phyloP scores from a whole-genome alignment of 2,329 filamentous ascomycete species.

The Onygenales sp. region DNA sequence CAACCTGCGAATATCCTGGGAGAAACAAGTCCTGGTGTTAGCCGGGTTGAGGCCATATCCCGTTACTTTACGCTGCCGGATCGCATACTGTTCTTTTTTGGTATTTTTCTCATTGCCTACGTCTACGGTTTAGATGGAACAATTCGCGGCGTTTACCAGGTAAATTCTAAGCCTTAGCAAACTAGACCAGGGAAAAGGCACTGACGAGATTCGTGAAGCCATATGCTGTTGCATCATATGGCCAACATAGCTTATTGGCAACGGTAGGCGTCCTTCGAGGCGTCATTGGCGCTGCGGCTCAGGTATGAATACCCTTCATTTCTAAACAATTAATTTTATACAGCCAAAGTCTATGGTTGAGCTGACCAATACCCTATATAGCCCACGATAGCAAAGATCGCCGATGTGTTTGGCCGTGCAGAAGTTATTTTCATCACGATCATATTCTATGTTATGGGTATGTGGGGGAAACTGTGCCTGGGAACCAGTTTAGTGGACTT shows the following conservation, averaged over 20 bases:
- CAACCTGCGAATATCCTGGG: conserved; percentile 9
- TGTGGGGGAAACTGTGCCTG: neutral
- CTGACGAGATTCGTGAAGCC: conserved; percentile 28
- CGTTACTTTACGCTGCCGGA: conserved; percentile 43
- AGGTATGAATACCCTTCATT: conserved; percentile 19
- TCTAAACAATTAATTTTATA: neutral
- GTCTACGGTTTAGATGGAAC: conserved; percentile 53
- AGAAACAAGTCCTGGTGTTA: conserved; percentile 43
- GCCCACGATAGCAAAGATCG: conserved; percentile 52
- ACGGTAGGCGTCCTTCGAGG: conserved; percentile 50
- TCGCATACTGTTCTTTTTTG: conserved; percentile 48
- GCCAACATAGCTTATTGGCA: conserved; percentile 46
- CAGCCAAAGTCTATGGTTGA: neutral
- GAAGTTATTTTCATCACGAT: conserved; percentile 49
- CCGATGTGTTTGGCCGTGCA: conserved; percentile 53
- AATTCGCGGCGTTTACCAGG: conserved; percentile 43
- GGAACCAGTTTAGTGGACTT: neutral
- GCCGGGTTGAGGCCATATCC: conserved; percentile 49
- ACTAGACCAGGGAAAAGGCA: neutral
- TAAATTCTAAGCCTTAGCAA: conserved; percentile 12
- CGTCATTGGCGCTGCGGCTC: conserved; percentile 51
- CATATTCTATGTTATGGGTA: conserved; percentile 46
- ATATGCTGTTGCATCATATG: conserved; percentile 44
- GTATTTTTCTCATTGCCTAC: conserved; percentile 55
- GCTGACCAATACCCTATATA: conserved; percentile 18